These are phyloP conservation scores for Blastobotrys indianensis DNA, from an alignment of 1,139 yeast species.

Conservation along the genomic window DNA sequence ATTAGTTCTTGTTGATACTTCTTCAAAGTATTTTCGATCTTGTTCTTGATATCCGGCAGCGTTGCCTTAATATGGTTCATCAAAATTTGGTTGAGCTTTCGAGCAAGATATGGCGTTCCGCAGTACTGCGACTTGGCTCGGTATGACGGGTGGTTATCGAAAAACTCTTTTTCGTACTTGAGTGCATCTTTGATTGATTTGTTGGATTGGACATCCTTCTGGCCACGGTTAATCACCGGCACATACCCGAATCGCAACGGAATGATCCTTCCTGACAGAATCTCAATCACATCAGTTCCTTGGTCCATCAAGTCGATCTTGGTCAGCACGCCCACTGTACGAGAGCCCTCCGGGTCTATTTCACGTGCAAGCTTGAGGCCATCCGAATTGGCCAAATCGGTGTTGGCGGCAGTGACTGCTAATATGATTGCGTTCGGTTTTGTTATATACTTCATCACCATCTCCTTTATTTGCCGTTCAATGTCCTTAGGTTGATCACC, in stretches of 20 bases:
- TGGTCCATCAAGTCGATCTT: constrained; percentile 97
- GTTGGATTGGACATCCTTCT: constrained; percentile 81
- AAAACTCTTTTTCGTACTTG: constrained; percentile 69
- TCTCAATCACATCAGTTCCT: constrained; percentile 98
- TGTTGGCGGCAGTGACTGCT: constrained; percentile 95
- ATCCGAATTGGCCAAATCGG: constrained; percentile 96
- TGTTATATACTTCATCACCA: constrained; percentile 88
- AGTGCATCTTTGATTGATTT: constrained; percentile 89
- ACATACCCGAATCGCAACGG: constrained; percentile 95
- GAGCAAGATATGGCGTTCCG: constrained; percentile 96
- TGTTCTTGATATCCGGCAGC: constrained; percentile 87
- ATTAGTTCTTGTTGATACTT: constrained; percentile 78
- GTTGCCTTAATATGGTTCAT: constrained; percentile 92
- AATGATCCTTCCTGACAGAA: constrained; percentile 90
- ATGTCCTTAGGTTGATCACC: constrained; percentile 99
- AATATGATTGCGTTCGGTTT: constrained; percentile 94
- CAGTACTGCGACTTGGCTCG: constrained; percentile 86
- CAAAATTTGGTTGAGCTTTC: constrained; percentile 82
- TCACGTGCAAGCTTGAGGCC: constrained; percentile 95
- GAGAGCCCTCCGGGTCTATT: constrained; percentile 94
- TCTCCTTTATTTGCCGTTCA: constrained; percentile 88
- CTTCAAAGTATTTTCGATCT: constrained; percentile 83
- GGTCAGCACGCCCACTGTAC: constrained; percentile 96
- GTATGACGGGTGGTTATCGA: constrained; percentile 92
- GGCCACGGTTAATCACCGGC: constrained; percentile 97